A percentile compares a stretch with the other conserved stretches of the same genome.
Evolutionary conservation across 1,284 basidiomycete genomes (phyloP).

Genomic region (Stygiomarasmius scandens): DNA sequence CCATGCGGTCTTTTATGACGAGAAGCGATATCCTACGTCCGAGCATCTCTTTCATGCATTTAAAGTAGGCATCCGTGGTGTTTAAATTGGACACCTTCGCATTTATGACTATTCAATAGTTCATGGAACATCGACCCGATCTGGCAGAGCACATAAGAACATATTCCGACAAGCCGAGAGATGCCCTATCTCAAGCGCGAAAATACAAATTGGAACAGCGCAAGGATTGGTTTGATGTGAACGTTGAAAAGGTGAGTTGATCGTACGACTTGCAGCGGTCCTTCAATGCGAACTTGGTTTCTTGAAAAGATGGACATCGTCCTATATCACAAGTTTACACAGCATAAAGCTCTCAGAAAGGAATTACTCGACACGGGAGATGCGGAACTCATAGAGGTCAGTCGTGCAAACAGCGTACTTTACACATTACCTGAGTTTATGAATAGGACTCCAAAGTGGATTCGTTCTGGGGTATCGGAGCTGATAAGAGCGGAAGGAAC

Average conservation of each 20-base stretch:
- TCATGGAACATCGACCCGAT: conserved; percentile 54
- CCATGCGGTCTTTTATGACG: conserved; percentile 56
- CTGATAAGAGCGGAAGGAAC: conserved; percentile 63
- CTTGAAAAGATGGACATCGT: conserved; percentile 58
- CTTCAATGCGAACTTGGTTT: too few relatives aligned
- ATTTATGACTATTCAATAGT: conserved; percentile 38
- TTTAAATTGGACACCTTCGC: neutral
- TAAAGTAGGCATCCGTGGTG: conserved; percentile 44
- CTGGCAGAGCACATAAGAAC: conserved; percentile 67
- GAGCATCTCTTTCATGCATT: conserved; percentile 72
- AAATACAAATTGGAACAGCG: conserved; percentile 61
- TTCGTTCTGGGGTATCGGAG: conserved; percentile 66
- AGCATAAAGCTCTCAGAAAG: conserved; percentile 56
- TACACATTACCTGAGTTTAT: conserved; percentile 13
- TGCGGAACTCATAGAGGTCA: conserved; percentile 63
- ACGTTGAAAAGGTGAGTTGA: conserved; percentile 53
- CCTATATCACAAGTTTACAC: conserved; percentile 64
- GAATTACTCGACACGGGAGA: conserved; percentile 62
- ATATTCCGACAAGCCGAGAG: conserved; percentile 58
- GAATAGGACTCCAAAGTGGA: conserved; percentile 61
- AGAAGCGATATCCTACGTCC: conserved; percentile 64
- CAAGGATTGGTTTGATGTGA: conserved; percentile 63
- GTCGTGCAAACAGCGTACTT: conserved; percentile 40
- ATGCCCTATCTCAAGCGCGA: conserved; percentile 67
- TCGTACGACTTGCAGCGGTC: neutral